phyloP scores from a whole-genome alignment of 768 basidiomycete species.

The Neoboletus subvelutipes region DNA sequence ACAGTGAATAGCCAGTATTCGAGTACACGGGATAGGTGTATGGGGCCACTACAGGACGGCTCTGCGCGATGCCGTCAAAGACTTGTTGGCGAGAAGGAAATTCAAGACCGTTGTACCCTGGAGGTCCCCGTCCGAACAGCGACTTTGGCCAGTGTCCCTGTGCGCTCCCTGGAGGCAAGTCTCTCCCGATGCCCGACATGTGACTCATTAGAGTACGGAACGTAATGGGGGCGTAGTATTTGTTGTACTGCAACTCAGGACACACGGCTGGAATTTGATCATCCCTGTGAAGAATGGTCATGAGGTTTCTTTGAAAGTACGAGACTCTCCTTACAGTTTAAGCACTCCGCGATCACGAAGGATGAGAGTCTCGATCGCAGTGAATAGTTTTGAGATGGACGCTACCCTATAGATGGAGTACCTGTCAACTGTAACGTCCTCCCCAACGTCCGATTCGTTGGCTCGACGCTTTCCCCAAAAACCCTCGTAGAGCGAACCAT shows the following conservation, averaged over 20 bases:
- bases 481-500: conserved; percentile 44
- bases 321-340: conserved; percentile 32
- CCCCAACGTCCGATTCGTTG: conserved; percentile 38
- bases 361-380: conserved; percentile 47
- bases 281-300: conserved; percentile 34
- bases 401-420: conserved; percentile 53
- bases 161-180: conserved; percentile 37
- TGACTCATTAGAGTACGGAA: conserved; percentile 44
- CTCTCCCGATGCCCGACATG: conserved; percentile 33
- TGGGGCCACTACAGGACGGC: conserved; percentile 42
- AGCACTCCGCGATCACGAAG: conserved; percentile 46
- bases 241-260: conserved; percentile 23
- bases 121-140: conserved; percentile 27
- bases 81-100: conserved; percentile 35
- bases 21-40: conserved; percentile 46
- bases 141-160: conserved; percentile 41
- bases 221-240: conserved; percentile 33
- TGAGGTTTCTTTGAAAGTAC: neutral
- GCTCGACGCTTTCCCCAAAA: conserved; percentile 45
- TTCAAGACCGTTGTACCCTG: conserved; percentile 29
- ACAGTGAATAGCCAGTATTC: conserved; percentile 35
- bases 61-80: conserved; percentile 36
- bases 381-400: conserved; percentile 52
- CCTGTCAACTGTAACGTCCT: conserved; percentile 32
- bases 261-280: conserved; percentile 42